These are phyloP conservation scores for Backusella macrospora DNA, from an alignment of 192 early-diverging fungal genomes.

Conservation along the genomic window DNA sequence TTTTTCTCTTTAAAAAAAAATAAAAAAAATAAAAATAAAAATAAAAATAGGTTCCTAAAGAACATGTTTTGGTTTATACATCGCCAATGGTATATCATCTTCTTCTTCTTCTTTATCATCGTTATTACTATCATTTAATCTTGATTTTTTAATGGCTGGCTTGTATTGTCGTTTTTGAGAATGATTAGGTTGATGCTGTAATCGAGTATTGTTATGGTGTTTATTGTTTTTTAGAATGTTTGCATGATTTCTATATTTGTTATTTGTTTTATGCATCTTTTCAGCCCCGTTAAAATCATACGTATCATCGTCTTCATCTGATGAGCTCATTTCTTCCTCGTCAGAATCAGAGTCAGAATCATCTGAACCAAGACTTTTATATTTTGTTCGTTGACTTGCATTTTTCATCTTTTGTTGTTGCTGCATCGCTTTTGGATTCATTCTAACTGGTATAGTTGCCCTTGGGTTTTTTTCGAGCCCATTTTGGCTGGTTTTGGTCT, in stretches of 20 bases:
- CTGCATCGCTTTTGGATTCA: not conserved
- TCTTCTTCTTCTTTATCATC: constrained; percentile 12
- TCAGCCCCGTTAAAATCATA: not conserved
- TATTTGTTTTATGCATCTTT: not conserved
- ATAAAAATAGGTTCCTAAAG: no score
- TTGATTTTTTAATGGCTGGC: not conserved
- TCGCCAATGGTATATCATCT: constrained; percentile 62
- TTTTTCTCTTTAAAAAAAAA: no score
- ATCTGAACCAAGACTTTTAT: not conserved
- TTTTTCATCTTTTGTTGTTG: not conserved
- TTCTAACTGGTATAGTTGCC: not conserved
- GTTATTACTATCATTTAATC: not conserved
- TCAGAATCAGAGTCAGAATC: not conserved
- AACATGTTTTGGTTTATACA: constrained; percentile 45
- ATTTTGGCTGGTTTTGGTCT: not conserved
- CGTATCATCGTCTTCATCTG: not conserved
- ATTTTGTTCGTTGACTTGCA: not conserved
- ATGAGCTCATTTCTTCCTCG: not conserved
- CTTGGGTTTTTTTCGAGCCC: not conserved
- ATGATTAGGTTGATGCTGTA: not conserved
- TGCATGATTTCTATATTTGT: constrained; percentile 16
- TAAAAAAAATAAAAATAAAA: no score
- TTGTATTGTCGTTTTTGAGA: not conserved
- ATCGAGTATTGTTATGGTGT: not conserved
- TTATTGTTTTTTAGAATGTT: not conserved